Percentiles rank a stretch among this genome's conserved stretches.
Evolutionary conservation across 495 filamentous ascomycete species (phyloP).

Genomic region (Aspergillus taichungensis): DNA sequence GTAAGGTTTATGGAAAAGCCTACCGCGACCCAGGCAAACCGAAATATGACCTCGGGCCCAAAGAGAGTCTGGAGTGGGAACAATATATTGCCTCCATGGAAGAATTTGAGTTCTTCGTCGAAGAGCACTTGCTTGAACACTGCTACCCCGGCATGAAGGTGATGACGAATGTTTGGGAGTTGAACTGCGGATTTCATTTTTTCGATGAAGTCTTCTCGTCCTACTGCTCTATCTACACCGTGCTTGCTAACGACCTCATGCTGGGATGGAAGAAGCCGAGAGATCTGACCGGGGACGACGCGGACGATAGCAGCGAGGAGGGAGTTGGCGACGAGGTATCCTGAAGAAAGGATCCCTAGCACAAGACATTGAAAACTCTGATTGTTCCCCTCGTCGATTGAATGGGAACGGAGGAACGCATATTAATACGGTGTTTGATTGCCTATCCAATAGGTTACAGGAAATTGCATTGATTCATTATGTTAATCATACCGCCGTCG

Average conservation of each 20-base stretch:
- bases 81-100: conserved; percentile 15
- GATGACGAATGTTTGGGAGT: conserved; percentile 48
- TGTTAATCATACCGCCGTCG: not conserved
- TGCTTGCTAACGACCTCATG: conserved; percentile 68
- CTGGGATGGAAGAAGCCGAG: conserved; percentile 50
- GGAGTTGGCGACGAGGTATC: conserved; percentile 3
- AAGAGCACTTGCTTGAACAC: conserved; percentile 51
- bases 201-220: conserved; percentile 48
- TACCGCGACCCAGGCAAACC: conserved; percentile 33
- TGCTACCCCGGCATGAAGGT: conserved; percentile 74
- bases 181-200: conserved; percentile 52
- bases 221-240: conserved; percentile 50
- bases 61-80: conserved; percentile 27
- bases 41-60: conserved; percentile 33
- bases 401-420: too few relatives aligned
- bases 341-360: too few relatives aligned
- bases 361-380: too few relatives aligned
- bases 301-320: conserved; percentile 3
- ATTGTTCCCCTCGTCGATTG: too few relatives aligned
- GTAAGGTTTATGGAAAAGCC: conserved; percentile 33
- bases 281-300: conserved; percentile 11
- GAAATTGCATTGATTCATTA: not conserved
- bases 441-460: too few relatives aligned
- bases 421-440: too few relatives aligned
- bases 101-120: conserved; percentile 57